Conservation (phyloP, 2,329 filamentous ascomycete genomes). For the Hypoxylon sp. region DNA sequence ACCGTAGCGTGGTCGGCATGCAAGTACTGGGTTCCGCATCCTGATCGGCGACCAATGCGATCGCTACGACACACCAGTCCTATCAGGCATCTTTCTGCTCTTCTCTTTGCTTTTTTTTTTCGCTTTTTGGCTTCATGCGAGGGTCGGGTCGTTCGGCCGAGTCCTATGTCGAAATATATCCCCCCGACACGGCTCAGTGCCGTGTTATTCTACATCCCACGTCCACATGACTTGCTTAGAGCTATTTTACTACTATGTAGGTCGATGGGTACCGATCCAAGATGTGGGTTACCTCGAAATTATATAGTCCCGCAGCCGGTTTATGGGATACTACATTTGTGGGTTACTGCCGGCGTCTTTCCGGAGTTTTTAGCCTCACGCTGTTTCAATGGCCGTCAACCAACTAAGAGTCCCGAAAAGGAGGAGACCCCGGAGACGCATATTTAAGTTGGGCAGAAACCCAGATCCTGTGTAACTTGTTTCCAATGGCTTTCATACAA, state of each 20-base stretch:
- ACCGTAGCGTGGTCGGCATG: conserved; percentile 40
- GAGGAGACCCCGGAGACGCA: conserved; percentile 1
- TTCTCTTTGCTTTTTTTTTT: conserved; percentile 2
- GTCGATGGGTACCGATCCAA: conserved; percentile 17
- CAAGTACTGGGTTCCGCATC: conserved; percentile 44
- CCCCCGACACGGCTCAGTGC: conserved; percentile 5
- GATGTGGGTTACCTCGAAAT: conserved; percentile 25
- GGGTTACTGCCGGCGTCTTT: conserved; percentile 39
- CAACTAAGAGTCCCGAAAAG: conserved; percentile 3
- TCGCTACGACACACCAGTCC: conserved; percentile 14
- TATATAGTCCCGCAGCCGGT: conserved; percentile 19
- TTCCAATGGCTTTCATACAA: not conserved
- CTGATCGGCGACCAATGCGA: conserved; percentile 37
- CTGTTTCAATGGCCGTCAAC: conserved; percentile 1
- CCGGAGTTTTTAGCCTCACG: conserved; percentile 29
- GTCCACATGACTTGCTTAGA: conserved; percentile 8
- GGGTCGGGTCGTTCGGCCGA: conserved; percentile 19
- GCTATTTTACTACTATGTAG: not conserved
- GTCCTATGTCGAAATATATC: conserved; percentile 5
- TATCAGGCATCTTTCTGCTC: conserved; percentile 4
- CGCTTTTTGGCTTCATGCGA: conserved; percentile 5
- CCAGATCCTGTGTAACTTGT: not conserved
- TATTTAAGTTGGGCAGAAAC: conserved; percentile 7
- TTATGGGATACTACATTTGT: conserved; percentile 22
- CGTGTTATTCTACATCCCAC: conserved; percentile 7